Evolutionary conservation across 2,329 filamentous ascomycete species (phyloP).

Genomic region (Fusarium heterosporum): DNA sequence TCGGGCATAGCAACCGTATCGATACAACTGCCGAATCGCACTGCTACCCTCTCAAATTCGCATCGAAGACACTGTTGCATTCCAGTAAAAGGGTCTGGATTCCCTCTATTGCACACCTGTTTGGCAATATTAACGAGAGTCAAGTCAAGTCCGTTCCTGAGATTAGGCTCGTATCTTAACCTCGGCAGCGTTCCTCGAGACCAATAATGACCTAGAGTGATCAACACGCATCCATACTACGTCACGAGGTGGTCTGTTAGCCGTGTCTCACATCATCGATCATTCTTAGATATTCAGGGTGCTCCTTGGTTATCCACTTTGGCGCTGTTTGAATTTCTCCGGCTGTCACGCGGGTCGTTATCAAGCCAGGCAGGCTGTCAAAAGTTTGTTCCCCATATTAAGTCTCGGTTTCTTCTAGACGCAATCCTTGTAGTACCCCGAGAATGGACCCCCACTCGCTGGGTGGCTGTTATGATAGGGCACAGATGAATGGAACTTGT

Average conservation of each 20-base stretch:
- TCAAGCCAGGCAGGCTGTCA: neutral
- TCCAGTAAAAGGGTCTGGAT: neutral
- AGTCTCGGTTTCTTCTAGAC: neutral
- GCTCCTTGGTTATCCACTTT: conserved; percentile 1
- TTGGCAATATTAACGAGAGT: neutral
- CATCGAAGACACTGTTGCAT: neutral
- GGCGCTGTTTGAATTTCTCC: conserved; percentile 1
- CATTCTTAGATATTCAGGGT: neutral
- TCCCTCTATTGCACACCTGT: neutral
- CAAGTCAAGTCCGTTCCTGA: neutral
- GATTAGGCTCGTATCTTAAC: neutral
- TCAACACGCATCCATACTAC: neutral
- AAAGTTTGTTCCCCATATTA: neutral
- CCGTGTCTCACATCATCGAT: conserved; percentile 1
- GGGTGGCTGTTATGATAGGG: neutral
- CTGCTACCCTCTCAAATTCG: neutral
- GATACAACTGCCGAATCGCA: neutral
- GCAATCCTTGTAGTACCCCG: neutral
- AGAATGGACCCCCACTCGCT: conserved; percentile 3
- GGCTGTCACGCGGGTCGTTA: neutral
- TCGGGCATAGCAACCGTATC: neutral
- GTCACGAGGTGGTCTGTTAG: neutral
- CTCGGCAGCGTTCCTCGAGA: neutral
- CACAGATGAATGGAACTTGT: neutral
- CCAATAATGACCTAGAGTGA: neutral